Conservation (phyloP, 106 monocot species). For the Allium sativum region DNA sequence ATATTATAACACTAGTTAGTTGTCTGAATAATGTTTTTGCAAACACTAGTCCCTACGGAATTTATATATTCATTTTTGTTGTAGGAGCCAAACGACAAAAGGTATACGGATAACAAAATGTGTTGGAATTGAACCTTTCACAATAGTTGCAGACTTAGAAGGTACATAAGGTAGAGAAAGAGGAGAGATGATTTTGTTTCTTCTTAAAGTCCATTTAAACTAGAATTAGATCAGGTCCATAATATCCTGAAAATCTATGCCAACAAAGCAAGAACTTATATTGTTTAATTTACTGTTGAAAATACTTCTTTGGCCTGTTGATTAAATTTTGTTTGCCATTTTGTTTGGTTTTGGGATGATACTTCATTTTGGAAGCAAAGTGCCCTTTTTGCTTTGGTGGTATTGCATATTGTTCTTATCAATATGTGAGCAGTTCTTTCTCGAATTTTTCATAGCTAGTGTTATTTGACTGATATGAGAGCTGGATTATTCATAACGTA, state of each 20-base stretch:
- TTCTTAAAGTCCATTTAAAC: background rate
- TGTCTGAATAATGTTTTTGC: too few relatives aligned
- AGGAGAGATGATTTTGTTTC: slow-evolving; percentile 59
- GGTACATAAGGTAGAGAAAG: slow-evolving; percentile 91
- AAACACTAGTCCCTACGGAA: too few relatives aligned
- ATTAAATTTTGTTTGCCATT: slow-evolving; percentile 3
- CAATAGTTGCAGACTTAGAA: slow-evolving; percentile 73
- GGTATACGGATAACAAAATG: slow-evolving; percentile 79
- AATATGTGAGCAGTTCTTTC: slow-evolving; percentile 43
- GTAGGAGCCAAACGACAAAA: slow-evolving; percentile 83
- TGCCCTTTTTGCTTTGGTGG: slow-evolving; percentile 64
- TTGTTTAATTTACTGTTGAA: too few relatives aligned
- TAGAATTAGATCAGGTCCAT: background rate
- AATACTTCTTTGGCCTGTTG: background rate
- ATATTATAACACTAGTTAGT: background rate
- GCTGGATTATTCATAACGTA: background rate
- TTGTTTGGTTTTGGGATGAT: slow-evolving; percentile 40
- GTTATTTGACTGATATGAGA: too few relatives aligned
- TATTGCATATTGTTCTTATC: slow-evolving; percentile 67
- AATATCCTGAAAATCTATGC: too few relatives aligned
- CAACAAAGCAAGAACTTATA: too few relatives aligned
- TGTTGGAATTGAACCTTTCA: slow-evolving; percentile 68
- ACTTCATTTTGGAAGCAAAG: slow-evolving; percentile 78
- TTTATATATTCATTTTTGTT: slow-evolving; percentile 8
- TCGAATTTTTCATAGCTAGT: background rate